Percentiles rank a stretch among this genome's conserved stretches.
Evolutionary conservation across 2,329 filamentous ascomycete species (phyloP).

Genomic region (Cyphellophora attinorum): DNA sequence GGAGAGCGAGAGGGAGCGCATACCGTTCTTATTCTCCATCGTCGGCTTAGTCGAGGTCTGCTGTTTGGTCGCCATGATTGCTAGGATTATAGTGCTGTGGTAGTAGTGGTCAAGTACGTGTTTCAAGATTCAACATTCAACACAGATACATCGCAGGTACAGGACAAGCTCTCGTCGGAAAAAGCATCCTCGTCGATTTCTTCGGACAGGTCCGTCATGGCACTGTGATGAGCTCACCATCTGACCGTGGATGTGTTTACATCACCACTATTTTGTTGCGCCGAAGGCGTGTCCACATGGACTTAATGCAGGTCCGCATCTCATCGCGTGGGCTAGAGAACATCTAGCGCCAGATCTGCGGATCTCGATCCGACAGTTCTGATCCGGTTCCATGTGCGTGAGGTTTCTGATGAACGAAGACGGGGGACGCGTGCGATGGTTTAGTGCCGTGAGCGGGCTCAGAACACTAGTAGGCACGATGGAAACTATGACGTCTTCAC

Average conservation of each 20-base stretch:
- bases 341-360: too few relatives aligned
- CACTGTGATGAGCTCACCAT: background rate
- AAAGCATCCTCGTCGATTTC: slow-evolving; percentile 1
- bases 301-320: slow-evolving; percentile 1
- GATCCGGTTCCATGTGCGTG: too few relatives aligned
- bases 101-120: background rate
- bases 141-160: background rate
- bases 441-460: too few relatives aligned
- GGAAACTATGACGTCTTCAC: too few relatives aligned
- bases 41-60: slow-evolving; percentile 13
- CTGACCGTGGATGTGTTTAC: slow-evolving; percentile 4
- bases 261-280: slow-evolving; percentile 3
- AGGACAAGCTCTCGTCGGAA: background rate
- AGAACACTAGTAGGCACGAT: too few relatives aligned
- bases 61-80: slow-evolving; percentile 5
- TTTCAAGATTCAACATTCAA: background rate
- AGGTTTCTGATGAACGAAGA: too few relatives aligned
- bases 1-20: background rate
- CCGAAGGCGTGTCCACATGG: background rate
- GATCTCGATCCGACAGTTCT: too few relatives aligned
- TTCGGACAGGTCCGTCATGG: slow-evolving; percentile 6
- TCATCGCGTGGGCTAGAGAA: too few relatives aligned
- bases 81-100: background rate
- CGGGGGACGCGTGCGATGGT: too few relatives aligned
- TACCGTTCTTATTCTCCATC: slow-evolving; percentile 19